A percentile compares a stretch with the other conserved stretches of the same genome.
phyloP scores from a whole-genome alignment of 768 basidiomycete genomes.

The Tricholoma sp. region DNA sequence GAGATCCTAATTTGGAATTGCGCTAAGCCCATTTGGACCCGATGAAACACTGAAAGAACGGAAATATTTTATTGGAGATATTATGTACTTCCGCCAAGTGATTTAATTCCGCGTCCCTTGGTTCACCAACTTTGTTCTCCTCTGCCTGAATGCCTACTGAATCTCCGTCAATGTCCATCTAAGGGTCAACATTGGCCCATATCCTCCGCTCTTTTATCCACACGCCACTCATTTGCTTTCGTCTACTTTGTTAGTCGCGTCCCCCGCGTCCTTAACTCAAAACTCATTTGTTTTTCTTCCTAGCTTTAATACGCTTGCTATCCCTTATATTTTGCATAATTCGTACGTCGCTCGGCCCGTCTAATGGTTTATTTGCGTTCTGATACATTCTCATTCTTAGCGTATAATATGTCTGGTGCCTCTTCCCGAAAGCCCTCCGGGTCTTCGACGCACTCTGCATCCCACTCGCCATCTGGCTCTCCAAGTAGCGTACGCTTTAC shows the following conservation, averaged over 20 bases:
- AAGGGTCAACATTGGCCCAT: neutral
- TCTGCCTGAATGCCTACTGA: constrained; percentile 5
- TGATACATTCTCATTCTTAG: neutral
- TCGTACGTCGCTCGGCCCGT: constrained; percentile 1
- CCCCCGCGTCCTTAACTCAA: constrained; percentile 20
- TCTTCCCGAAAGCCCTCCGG: constrained; percentile 64
- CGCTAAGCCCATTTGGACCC: constrained; percentile 30
- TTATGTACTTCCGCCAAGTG: constrained; percentile 26
- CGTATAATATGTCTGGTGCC: constrained; percentile 34
- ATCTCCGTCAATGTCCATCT: neutral
- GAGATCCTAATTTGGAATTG: constrained; percentile 18
- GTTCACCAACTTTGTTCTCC: constrained; percentile 3
- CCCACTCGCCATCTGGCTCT: constrained; percentile 58
- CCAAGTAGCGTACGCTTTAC: constrained; percentile 46
- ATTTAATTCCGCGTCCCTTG: constrained; percentile 19
- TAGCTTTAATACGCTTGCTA: constrained; percentile 9
- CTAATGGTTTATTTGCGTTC: neutral
- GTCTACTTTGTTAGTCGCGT: constrained; percentile 22
- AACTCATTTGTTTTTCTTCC: constrained; percentile 19
- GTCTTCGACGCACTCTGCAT: constrained; percentile 60
- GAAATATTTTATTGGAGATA: constrained; percentile 23
- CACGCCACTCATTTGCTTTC: neutral
- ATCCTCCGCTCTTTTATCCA: constrained; percentile 7
- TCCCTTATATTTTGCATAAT: constrained; percentile 12
- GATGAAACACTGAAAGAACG: constrained; percentile 32